These are phyloP conservation scores for Symbiodinium natans DNA, from an alignment of 73 alveolate species.

Conservation along the genomic window DNA sequence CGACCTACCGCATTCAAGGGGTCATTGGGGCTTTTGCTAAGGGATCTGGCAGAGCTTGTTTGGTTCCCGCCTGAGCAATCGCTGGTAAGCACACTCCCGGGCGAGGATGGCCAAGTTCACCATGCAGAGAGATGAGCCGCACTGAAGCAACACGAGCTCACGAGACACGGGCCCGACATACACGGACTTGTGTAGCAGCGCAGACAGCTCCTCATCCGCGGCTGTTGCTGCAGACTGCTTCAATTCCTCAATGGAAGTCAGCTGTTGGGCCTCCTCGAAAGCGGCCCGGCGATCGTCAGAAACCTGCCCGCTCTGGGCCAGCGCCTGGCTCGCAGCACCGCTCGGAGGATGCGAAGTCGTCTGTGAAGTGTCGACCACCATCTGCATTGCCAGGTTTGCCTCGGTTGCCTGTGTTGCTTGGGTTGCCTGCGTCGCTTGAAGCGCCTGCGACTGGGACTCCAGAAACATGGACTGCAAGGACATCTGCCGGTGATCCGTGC, in stretches of 20 bases:
- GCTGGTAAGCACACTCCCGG: constrained; percentile 77
- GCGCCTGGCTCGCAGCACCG: neutral
- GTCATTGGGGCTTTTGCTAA: too few relatives aligned
- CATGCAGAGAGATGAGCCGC: constrained; percentile 41
- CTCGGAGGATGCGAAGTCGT: neutral
- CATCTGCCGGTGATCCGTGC: constrained; percentile 89
- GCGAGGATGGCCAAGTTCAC: constrained; percentile 62
- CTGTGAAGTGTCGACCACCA: neutral
- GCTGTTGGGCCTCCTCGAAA: constrained; percentile 58
- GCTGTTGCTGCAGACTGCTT: neutral
- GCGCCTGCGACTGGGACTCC: constrained; percentile 34
- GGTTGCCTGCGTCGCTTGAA: neutral
- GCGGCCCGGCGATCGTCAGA: constrained; percentile 13
- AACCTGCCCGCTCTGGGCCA: neutral
- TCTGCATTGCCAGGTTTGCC: neutral
- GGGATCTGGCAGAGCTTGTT: too few relatives aligned
- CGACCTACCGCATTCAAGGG: too few relatives aligned
- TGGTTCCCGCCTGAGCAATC: constrained; percentile 31
- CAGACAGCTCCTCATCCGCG: constrained; percentile 11
- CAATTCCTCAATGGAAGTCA: constrained; percentile 50
- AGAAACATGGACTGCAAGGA: constrained; percentile 25
- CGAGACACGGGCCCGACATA: neutral
- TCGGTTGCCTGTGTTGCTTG: neutral
- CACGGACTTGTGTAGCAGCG: constrained; percentile 26
- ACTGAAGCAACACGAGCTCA: constrained; percentile 47